Base-by-base conservation (phyloP, 78 protist species). In the Dictyostelium firmibasis region DNA sequence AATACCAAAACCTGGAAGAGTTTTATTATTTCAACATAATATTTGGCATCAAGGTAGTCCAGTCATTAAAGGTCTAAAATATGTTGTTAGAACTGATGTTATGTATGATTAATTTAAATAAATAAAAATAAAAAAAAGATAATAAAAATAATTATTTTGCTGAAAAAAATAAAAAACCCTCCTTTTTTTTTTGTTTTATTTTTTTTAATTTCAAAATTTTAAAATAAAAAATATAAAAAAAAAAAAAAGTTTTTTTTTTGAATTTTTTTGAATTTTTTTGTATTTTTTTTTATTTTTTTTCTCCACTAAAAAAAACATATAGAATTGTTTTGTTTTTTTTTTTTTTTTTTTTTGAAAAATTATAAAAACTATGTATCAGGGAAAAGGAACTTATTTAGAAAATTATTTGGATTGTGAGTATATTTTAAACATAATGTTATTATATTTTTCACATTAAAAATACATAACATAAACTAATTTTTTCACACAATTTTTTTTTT, bases 321-420 rank as follows among this genome's bases (percentile, higher is more conserved):
- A n/a, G n/a, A 47, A 11, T 47, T 47, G 8, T 47, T 47, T 47
- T 47, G 8, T 47, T 47, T 47, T 47, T 47, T 47, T 47, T 47
- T 47, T 47, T 47, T 47, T 47, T 47, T 50, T 50, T 13, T 50
- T 50, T 50, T 50, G 41, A 81, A 35, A 4, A 35, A 62, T 35
- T 43, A 64, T 27, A 64, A 69, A 69, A 27, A 69, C 25, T 0
- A 79, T 79, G 89, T 85, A 85, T 70, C 91, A 92, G 60, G 92
- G 92, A 69, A 72, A 86, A 81, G 96, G 96, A 77, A 92, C 96
- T 35, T 92, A 92, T 86, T 57, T 92, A 50, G 96, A 92, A 35
- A 92, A 84, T 78, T 92, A 92, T 62, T 84, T 92, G n/a, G 96
- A 92, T 35, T 81, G 96, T 92, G 62, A 2, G 81, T 27, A 36